Base-by-base conservation (phyloP, 108 stramenopile genomes). In the Thalassiosira profunda region DNA sequence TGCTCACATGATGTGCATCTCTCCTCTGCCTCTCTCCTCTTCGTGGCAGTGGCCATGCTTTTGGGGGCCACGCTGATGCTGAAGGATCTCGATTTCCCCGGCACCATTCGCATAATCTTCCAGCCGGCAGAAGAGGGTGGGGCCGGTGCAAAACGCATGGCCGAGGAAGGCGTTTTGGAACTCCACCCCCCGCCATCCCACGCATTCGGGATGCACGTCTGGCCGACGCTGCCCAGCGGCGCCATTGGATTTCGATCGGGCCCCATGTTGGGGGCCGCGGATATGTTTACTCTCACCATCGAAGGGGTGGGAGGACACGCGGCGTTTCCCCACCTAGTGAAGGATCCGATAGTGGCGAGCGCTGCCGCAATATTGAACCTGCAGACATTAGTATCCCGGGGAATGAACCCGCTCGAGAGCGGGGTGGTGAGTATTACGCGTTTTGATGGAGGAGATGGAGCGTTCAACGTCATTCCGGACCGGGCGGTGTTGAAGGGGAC, bases 61-160 rank as follows among this genome's bases (percentile, higher is more conserved):
- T 58, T 98, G 66, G 94, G 91, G 30, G 95, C 97, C 6, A 87
- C 90, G 1, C 62, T 77, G 17, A 36, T 95, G 8, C 48, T 96
- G 30, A 87, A 91, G 35, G 35, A 46, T 25, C 72, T 85, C 65
- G 80, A 87, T 60, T 58, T 95, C 76, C 55, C 83, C 47, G 76
- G 93, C 21, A 69, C 91, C 63, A 79, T 98, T 64, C 65, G 89
- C 67, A 66, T 97, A 68, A 81, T 98, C 74, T 94, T 97, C 86
- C 82, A 93, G 65, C 81, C 97, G 1, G 96, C 97, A 11, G 97
- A 98, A 74, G 97, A 98, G 79, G 96, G 92, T 36, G 88, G 88
- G 18, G 95, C 88, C 11, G 97, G 97, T 1, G 92, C 82, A 41
- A 86, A 89, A 43, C 67, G 90, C 0, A 98, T 98, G 97, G 44